Base-by-base conservation (phyloP, 108 stramenopile genomes). In the Fistulifera solaris region DNA sequence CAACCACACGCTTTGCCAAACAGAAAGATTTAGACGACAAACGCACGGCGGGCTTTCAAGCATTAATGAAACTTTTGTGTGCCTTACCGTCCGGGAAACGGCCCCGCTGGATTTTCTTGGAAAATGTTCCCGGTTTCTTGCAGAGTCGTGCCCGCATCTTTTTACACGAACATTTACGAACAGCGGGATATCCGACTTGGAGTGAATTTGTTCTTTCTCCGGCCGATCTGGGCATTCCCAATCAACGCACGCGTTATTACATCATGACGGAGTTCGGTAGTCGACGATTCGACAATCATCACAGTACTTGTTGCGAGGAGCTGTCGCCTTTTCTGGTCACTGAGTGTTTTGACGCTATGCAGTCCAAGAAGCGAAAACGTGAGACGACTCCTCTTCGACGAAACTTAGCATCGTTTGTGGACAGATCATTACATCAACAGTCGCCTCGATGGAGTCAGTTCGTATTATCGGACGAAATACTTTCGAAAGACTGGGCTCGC, bases 91-190 rank as follows among this genome's bases (percentile, higher is more conserved):
- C 44, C 12, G 26, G 24, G 1, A n/a, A 58, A 13, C 38, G 38
- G 52, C 65, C 76, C 14, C 31, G 40, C 3, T 72, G 70, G 67
- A 69, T 77, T 27, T 31, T 77, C 18, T 18, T 77, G 58, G 76
- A 77, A 66, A 77, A 77, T 49, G 76, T 77, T 6, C 63, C 66
- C 42, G 70, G 70, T 5, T 77, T 77, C 59, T 51, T 46, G 1
- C 26, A 17, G 22, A 64, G 62, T 42, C 59, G 39, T 16, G 62
- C 70, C 60, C 28, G 61, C 21, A 3, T 25, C 0, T 13, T 54
- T 6, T 61, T 67, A 62, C 54, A 65, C 16, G 63, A 60, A 15
- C 63, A 63, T 56, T 41, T 77, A 17, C 1, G 24, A 0, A 1
- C 39, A 1, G 59, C 59, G 31, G 71, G 63, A 40, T 63, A 55